Evolutionary conservation across 306 rosid genomes (phyloP), one percentile per base, ranked within the genome.

Genomic region (Begonia loranthoides): DNA sequence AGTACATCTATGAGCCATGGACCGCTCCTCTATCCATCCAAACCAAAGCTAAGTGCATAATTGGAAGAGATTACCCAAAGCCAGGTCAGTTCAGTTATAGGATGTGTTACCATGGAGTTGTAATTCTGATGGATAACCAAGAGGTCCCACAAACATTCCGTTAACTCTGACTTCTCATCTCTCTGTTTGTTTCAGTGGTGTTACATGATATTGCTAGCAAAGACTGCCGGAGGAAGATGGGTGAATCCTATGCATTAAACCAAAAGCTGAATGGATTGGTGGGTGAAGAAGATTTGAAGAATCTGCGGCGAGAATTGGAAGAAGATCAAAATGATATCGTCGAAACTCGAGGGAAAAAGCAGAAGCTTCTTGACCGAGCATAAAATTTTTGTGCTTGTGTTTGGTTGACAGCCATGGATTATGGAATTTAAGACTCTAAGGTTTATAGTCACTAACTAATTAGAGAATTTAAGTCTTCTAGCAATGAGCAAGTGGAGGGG

Each of bases 1-100:
- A 74, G 66, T 89, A 79, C 79, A 85, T 85, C 50, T 89, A 89
- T 65, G 97, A 85, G 69, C 97, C 97, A 22, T 85, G 97, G 97
- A 82, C 78, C 14, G 97, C 97, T 71, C 97, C 95, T 72, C 56
- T 62, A 55, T 77, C 84, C 66, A 68, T 89, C 57, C 97, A 89
- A 61, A 82, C 69, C 19, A 84, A 82, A 74, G 95, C 95, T 41
- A 89, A 82, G 54, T 89, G 97, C 76, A 68, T 85, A 57, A 70
- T 89, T 51, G 97, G 97, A 72, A 76, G 55, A 72, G 97, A 89
- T 66, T 89, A 89, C 67, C 97, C 97, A 57, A 64, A 52, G 65
- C 94, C 95, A 67, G 90, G 95, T 89, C 46, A 60, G 89, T 75
- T 72, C 41, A 58, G 48, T 58, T 45, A 22, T 34, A 21, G 21